These are phyloP conservation scores for Podosphaera aphanis DNA, from an alignment of 2,329 filamentous ascomycete genomes.

Conservation along the genomic window DNA sequence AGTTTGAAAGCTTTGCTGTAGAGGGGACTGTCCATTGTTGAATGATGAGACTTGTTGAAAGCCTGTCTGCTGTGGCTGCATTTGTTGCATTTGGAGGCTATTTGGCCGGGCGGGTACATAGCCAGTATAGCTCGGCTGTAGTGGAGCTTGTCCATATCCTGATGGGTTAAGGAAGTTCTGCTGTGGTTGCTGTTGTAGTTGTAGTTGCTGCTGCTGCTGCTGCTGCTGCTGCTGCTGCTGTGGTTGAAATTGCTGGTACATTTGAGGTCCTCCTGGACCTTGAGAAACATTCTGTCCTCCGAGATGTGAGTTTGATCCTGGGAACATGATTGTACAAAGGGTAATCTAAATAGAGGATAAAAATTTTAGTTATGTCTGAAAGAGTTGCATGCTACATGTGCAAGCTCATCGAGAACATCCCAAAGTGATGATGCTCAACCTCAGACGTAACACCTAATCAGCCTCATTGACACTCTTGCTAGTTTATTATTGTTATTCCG, in stretches of 20 bases:
- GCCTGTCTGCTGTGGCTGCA: conserved; percentile 35
- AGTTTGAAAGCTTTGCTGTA: conserved; percentile 19
- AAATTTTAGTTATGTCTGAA: no score
- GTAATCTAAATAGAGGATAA: no score
- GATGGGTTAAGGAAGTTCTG: conserved; percentile 17
- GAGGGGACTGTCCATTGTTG: conserved; percentile 23
- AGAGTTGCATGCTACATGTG: no score
- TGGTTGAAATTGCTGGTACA: conserved; percentile 27
- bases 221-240: no score
- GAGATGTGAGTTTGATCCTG: conserved; percentile 65
- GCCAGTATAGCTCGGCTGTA: conserved; percentile 15
- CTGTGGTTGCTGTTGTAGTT: conserved; percentile 20
- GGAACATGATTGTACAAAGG: conserved; percentile 45
- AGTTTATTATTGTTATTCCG: no score
- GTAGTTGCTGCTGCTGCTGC: no score
- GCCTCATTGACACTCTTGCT: no score
- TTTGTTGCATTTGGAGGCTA: conserved; percentile 25
- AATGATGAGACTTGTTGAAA: conserved; percentile 18
- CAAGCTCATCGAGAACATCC: no score
- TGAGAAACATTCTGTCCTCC: conserved; percentile 56
- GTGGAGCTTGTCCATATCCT: conserved; percentile 16
- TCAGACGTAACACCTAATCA: no score
- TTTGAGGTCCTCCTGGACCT: conserved; percentile 32
- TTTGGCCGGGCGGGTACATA: conserved; percentile 20
- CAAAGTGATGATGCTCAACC: no score